Conservation (phyloP, 2,329 filamentous ascomycete species). For the Penicillium expansum region DNA sequence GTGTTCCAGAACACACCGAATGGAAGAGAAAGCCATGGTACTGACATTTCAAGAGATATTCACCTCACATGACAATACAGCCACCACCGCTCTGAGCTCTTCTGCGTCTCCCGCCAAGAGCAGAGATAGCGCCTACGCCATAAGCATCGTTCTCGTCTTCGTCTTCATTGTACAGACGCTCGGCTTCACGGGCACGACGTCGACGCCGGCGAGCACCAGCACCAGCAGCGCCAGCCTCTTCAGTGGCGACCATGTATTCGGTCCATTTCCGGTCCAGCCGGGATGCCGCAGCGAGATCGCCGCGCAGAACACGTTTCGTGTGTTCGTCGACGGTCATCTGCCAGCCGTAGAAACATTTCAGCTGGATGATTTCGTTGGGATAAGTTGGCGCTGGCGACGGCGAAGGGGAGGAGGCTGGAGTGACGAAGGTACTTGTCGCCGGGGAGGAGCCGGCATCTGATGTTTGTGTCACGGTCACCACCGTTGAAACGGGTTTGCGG, state of each 20-base stretch:
- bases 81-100: constrained; percentile 62
- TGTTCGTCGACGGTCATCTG: constrained; percentile 95
- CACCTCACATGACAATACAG: constrained; percentile 64
- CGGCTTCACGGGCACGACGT: constrained; percentile 76
- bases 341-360: constrained; percentile 95
- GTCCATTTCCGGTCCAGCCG: constrained; percentile 89
- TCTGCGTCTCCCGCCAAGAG: constrained; percentile 53
- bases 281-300: constrained; percentile 70
- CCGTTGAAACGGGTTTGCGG: constrained; percentile 29
- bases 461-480: constrained; percentile 36
- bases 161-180: constrained; percentile 75
- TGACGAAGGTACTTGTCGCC: constrained; percentile 27
- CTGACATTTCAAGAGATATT: not conserved
- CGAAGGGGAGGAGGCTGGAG: constrained; percentile 23
- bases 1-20: constrained; percentile 1
- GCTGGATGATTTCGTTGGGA: constrained; percentile 73
- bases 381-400: constrained; percentile 44
- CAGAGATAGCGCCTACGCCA: constrained; percentile 32
- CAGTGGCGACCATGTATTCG: constrained; percentile 87
- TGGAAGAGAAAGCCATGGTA: not conserved
- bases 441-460: constrained; percentile 19
- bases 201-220: constrained; percentile 67
- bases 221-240: constrained; percentile 68
- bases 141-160: constrained; percentile 60
- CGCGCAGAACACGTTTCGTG: constrained; percentile 75